Conservation (phyloP, 306 rosid genomes). For the Canavalia gladiata region DNA sequence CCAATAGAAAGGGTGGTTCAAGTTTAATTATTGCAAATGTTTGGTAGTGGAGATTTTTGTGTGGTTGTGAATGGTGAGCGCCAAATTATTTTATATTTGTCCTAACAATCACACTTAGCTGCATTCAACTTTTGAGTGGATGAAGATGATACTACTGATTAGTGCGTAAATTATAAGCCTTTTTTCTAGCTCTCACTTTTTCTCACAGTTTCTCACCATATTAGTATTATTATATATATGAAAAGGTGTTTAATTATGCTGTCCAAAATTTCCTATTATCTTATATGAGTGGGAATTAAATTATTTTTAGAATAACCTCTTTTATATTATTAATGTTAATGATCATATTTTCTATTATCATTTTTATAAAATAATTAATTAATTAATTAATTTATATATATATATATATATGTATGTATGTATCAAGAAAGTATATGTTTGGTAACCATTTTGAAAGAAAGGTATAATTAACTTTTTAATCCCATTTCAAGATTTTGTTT, state of each 20-base stretch:
- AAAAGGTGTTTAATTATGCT: background rate
- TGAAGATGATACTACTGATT: background rate
- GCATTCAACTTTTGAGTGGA: background rate
- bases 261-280: background rate
- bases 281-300: too few relatives aligned
- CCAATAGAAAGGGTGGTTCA: slow-evolving; percentile 1
- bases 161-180: background rate
- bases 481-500: background rate
- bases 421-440: background rate
- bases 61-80: slow-evolving; percentile 15
- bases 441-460: too few relatives aligned
- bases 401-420: too few relatives aligned
- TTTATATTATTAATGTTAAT: too few relatives aligned
- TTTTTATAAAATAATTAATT: background rate
- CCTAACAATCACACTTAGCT: background rate
- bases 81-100: slow-evolving; percentile 7
- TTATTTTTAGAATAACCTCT: too few relatives aligned
- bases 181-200: too few relatives aligned
- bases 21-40: slow-evolving; percentile 23
- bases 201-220: too few relatives aligned
- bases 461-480: too few relatives aligned
- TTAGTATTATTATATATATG: too few relatives aligned
- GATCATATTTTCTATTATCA: too few relatives aligned
- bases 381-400: too few relatives aligned
- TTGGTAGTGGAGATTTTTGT: background rate